Conservation (phyloP, 805 yeast species). For the Suhomyces faveliae region DNA sequence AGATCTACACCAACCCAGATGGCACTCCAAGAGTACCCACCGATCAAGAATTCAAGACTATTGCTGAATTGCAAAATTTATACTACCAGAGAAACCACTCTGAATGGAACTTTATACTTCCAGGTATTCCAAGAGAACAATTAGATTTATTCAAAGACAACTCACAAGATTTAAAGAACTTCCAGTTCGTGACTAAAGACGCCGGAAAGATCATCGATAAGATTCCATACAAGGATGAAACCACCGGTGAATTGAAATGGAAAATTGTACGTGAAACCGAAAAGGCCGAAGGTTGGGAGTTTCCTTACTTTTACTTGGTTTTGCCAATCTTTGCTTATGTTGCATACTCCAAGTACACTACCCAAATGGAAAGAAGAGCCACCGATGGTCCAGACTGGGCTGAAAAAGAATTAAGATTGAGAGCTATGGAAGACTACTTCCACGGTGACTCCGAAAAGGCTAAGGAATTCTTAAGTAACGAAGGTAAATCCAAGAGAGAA, state of each 20-base stretch:
- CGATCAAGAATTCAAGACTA: slow-evolving; percentile 68
- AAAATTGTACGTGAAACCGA: slow-evolving; percentile 68
- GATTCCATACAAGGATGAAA: slow-evolving; percentile 76
- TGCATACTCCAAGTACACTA: slow-evolving; percentile 47
- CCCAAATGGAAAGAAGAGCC: slow-evolving; percentile 41
- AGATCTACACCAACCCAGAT: slow-evolving; percentile 70
- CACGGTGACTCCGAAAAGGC: slow-evolving; percentile 53
- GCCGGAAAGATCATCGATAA: slow-evolving; percentile 70
- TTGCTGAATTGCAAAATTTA: slow-evolving; percentile 67
- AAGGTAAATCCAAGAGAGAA: slow-evolving; percentile 53
- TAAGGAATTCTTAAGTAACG: slow-evolving; percentile 51
- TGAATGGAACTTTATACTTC: slow-evolving; percentile 44
- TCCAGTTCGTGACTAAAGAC: slow-evolving; percentile 50
- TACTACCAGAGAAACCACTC: slow-evolving; percentile 57
- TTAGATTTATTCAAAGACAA: slow-evolving; percentile 58
- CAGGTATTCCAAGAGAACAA: slow-evolving; percentile 53
- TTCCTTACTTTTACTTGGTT: slow-evolving; percentile 65
- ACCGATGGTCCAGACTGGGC: slow-evolving; percentile 71
- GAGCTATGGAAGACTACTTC: slow-evolving; percentile 65
- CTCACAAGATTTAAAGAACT: slow-evolving; percentile 56
- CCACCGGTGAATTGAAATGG: slow-evolving; percentile 80
- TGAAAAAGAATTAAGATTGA: slow-evolving; percentile 71
- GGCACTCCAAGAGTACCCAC: slow-evolving; percentile 70
- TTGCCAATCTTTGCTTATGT: slow-evolving; percentile 67
- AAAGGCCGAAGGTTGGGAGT: slow-evolving; percentile 83